A percentile compares a stretch with the other conserved stretches of the same genome.
Conservation (phyloP, 768 basidiomycete genomes). For the Heimioporus sp. region DNA sequence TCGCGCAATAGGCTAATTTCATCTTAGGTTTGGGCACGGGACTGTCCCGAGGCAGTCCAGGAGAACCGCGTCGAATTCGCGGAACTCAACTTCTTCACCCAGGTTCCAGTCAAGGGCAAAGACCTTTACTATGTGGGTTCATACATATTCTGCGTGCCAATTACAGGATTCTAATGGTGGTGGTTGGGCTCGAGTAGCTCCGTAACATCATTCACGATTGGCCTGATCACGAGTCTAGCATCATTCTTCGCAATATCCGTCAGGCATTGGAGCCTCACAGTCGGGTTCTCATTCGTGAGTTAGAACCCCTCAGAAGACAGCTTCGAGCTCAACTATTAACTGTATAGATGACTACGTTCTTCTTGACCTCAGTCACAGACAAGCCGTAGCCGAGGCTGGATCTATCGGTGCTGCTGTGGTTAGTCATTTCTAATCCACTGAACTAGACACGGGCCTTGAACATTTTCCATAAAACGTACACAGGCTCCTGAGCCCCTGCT, state of each 20-base stretch:
- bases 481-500: slow-evolving; percentile 36
- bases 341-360: slow-evolving; percentile 24
- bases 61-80: slow-evolving; percentile 28
- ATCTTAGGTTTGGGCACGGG: slow-evolving; percentile 21
- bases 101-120: slow-evolving; percentile 23
- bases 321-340: neutral
- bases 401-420: slow-evolving; percentile 16
- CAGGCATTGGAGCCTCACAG: slow-evolving; percentile 21
- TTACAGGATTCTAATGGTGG: neutral
- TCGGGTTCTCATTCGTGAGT: slow-evolving; percentile 30
- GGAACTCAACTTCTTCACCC: slow-evolving; percentile 29
- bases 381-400: slow-evolving; percentile 9
- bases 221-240: slow-evolving; percentile 20
- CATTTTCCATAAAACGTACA: neutral
- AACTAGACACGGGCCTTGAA: neutral
- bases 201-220: slow-evolving; percentile 27
- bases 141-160: neutral
- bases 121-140: slow-evolving; percentile 34
- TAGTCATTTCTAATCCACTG: neutral
- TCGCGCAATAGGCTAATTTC: neutral
- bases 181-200: slow-evolving; percentile 3
- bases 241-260: slow-evolving; percentile 24
- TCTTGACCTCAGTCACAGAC: slow-evolving; percentile 13
- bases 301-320: neutral
- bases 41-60: slow-evolving; percentile 23